Percentiles rank a stretch among this genome's conserved stretches.
These are phyloP conservation scores for Tetragonia tetragonoides DNA, from an alignment of 148 eudicot genomes.

Conservation along the genomic window DNA sequence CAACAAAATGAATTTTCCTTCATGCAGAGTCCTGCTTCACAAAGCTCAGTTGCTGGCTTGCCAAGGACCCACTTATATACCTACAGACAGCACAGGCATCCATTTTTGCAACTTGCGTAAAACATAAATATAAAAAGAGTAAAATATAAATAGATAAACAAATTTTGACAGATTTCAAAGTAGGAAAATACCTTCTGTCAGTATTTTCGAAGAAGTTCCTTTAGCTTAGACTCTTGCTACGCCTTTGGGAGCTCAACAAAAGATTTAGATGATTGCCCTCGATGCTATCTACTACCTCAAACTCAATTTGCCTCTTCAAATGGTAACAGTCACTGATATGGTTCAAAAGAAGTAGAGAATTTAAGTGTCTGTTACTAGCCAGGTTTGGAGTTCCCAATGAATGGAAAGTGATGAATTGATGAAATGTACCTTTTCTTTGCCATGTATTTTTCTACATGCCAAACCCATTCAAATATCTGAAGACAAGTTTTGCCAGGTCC, in stretches of 20 bases:
- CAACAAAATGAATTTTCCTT: conserved; percentile 92
- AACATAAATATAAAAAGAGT: too few species aligned
- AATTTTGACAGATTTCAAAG: conserved; percentile 10
- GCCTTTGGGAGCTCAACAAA: conserved; percentile 90
- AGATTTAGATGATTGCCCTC: conserved; percentile 63
- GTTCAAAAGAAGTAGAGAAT: conserved; percentile 18
- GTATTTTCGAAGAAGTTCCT: conserved; percentile 85
- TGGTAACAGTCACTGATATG: conserved; percentile 84
- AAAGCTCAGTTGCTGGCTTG: conserved; percentile 86
- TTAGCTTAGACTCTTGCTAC: conserved; percentile 81
- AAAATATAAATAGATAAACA: background rate
- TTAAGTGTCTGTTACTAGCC: conserved; percentile 8
- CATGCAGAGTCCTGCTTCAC: conserved; percentile 99
- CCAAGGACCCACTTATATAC: conserved; percentile 89
- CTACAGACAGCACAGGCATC: conserved; percentile 29
- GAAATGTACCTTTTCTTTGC: conserved; percentile 80
- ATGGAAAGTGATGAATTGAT: conserved; percentile 10
- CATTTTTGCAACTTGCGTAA: background rate
- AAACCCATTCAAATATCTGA: conserved; percentile 98
- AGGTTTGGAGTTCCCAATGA: conserved; percentile 13
- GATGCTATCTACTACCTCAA: conserved; percentile 61
- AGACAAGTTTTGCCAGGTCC: conserved; percentile 98
- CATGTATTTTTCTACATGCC: conserved; percentile 97
- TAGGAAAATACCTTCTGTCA: conserved; percentile 75
- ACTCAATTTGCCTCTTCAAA: conserved; percentile 95